A percentile compares a stretch with the other conserved stretches of the same genome.
Evolutionary conservation across 306 rosid species (phyloP).

Genomic region (Gastrolobium villosum): DNA sequence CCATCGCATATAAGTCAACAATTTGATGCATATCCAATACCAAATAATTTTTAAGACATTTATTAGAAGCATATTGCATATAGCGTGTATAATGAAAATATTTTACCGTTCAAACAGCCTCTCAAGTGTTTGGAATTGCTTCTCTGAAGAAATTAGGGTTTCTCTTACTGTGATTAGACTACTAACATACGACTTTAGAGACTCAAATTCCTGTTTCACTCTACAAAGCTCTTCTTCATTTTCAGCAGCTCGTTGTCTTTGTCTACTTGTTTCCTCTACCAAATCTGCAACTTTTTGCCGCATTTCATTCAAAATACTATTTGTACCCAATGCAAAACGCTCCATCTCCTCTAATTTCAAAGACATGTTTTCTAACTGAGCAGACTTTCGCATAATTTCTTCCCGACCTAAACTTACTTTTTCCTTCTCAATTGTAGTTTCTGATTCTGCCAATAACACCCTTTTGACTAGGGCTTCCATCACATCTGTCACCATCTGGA

Average conservation of each 20-base stretch:
- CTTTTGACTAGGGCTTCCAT: conserved; percentile 88
- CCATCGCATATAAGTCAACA: conserved; percentile 27
- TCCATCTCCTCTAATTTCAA: conserved; percentile 90
- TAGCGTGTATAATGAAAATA: conserved; percentile 21
- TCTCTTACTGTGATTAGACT: conserved; percentile 91
- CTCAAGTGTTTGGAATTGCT: conserved; percentile 91
- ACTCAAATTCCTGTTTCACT: conserved; percentile 85
- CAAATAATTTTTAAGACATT: conserved; percentile 15
- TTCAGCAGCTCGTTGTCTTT: conserved; percentile 83
- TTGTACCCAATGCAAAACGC: conserved; percentile 76
- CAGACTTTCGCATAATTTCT: conserved; percentile 73
- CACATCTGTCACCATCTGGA: conserved; percentile 83
- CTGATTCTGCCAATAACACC: conserved; percentile 83
- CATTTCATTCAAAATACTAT: conserved; percentile 82
- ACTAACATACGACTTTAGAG: conserved; percentile 88
- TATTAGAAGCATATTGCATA: conserved; percentile 4
- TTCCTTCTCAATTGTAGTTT: conserved; percentile 76
- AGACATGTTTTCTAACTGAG: conserved; percentile 80
- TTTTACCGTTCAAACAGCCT: conserved; percentile 85
- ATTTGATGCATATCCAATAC: conserved; percentile 17
- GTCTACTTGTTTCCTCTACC: conserved; percentile 92
- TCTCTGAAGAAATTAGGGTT: conserved; percentile 89
- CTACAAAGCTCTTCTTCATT: conserved; percentile 88
- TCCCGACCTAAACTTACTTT: conserved; percentile 73
- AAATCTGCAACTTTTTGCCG: conserved; percentile 86